Conservation (phyloP, 2,329 filamentous ascomycete genomes). For the Botrytis porri region DNA sequence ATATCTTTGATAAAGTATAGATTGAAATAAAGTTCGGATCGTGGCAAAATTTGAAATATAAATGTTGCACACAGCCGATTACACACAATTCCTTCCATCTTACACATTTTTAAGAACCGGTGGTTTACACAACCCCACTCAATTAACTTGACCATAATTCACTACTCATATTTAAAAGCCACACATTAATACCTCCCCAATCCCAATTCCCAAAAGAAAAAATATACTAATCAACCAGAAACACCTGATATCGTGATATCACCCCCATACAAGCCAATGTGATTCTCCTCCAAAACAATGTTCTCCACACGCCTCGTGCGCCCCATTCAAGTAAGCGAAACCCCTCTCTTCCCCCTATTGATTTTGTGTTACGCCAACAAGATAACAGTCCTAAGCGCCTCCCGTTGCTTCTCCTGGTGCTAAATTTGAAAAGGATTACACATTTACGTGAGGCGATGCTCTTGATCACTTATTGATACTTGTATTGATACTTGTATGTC, state of each 20-base stretch:
- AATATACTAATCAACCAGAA: neutral
- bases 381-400: neutral
- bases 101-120: neutral
- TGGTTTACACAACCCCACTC: neutral
- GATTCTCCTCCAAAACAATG: neutral
- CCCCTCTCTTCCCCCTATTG: neutral
- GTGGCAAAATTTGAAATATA: neutral
- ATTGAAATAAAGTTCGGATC: neutral
- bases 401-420: neutral
- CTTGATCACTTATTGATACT: neutral
- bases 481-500: neutral
- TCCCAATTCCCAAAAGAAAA: neutral
- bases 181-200: neutral
- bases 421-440: neutral
- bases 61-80: neutral
- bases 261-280: neutral
- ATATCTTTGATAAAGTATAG: too few species aligned
- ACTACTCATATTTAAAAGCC: neutral
- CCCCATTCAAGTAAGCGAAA: neutral
- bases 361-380: neutral
- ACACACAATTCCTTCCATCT: neutral
- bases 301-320: neutral
- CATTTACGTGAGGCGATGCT: neutral
- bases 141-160: neutral
- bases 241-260: neutral